phyloP scores from a whole-genome alignment of 768 basidiomycete genomes.

The Agrocybe chaxingu region DNA sequence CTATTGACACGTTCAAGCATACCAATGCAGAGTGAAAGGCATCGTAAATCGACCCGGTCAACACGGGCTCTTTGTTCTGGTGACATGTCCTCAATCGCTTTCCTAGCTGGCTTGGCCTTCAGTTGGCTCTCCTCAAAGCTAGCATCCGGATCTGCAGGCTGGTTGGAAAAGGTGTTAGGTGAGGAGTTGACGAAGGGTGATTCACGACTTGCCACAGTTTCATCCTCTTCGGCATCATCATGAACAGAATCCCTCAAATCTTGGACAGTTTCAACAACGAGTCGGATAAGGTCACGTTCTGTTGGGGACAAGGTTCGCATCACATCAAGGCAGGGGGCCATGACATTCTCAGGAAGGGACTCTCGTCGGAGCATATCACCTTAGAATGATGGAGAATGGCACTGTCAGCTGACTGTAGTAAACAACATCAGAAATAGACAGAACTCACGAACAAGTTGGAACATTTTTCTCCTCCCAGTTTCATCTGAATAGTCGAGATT shows the following conservation, averaged over 20 bases:
- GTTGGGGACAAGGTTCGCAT: slow-evolving; percentile 65
- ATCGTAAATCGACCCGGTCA: slow-evolving; percentile 70
- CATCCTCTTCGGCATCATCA: slow-evolving; percentile 35
- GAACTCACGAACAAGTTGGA: slow-evolving; percentile 74
- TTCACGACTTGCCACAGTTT: slow-evolving; percentile 12
- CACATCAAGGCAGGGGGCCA: slow-evolving; percentile 80
- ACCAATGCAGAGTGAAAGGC: slow-evolving; percentile 73
- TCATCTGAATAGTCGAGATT: slow-evolving; percentile 91
- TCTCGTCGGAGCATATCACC: slow-evolving; percentile 81
- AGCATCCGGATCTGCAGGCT: slow-evolving; percentile 19
- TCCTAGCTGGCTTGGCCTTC: slow-evolving; percentile 17
- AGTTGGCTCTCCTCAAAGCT: slow-evolving; percentile 26
- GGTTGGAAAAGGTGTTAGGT: slow-evolving; percentile 3
- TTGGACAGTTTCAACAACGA: slow-evolving; percentile 86
- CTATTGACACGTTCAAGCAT: slow-evolving; percentile 86
- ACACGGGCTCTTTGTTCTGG: slow-evolving; percentile 56
- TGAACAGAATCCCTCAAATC: slow-evolving; percentile 59
- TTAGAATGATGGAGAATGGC: slow-evolving; percentile 20
- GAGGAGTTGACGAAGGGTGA: background rate
- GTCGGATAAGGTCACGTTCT: slow-evolving; percentile 83
- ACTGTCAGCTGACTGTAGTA: background rate
- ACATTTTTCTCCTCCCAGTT: slow-evolving; percentile 86
- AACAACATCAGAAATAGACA: background rate
- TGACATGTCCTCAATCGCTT: slow-evolving; percentile 37
- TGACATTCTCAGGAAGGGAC: slow-evolving; percentile 62